Evolutionary conservation across 2,329 filamentous ascomycete genomes (phyloP), one percentile per base, ranked within the genome.

Genomic region (Aureobasidium sp.): DNA sequence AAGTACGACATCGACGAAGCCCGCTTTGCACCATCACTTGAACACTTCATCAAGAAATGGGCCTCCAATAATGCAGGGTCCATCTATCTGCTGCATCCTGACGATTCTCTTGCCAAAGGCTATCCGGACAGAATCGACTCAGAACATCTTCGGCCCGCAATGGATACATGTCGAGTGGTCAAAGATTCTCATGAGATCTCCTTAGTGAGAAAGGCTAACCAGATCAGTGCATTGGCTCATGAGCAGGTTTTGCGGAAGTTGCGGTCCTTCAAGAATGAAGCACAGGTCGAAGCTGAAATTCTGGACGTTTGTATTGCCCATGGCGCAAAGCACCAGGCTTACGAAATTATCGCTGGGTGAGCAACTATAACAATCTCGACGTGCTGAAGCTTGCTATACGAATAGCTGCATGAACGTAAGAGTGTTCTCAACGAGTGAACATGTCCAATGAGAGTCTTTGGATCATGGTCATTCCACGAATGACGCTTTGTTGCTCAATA

Each of bases 111-210:
- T 32, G 13, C 48, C 8, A 15, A 47, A 29, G n/a, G 15, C 8
- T 9, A 41, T 27, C 34, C 47, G n/a, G 39, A 37, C 10, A 36
- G 55, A 15, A 25, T 59, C 16, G 41, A 58, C 42, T 30, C 21
- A 11, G 37, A 59, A 21, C 21, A 34, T 10, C 79, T 97, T 10
- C 82, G 82, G 65, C 81, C 81, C 16, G 89, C 88, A 58, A 93
- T 97, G 75, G 89, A 96, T 70, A 81, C 85, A 62, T 87, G 88
- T 27, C 86, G 94, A 39, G 87, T 93, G 3, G 80, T 90, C 73
- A 97, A 99, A 77, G 87, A 89, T 48, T 81, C 83, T 16, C 91
- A 95, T 70, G 94, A 99, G 71, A 81, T 97, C 55, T 85, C 85
- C 11, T 83, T 95, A 69, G 88, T 97, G 69, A 85, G 88, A 21